phyloP scores from a whole-genome alignment of 371 early-diverging fungal species.

The Saksenaea oblongispora region DNA sequence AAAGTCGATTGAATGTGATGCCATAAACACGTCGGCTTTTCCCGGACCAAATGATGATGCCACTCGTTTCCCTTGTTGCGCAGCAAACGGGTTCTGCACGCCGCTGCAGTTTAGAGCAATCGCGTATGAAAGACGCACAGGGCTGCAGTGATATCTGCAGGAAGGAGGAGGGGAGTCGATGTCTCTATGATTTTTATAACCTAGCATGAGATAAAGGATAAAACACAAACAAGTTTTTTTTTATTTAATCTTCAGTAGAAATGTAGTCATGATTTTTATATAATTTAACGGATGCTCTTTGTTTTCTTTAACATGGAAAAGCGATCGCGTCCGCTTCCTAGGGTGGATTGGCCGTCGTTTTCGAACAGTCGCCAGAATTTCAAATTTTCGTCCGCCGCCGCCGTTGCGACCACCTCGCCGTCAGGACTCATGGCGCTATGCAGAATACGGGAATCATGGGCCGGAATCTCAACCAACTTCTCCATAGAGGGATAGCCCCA shows the following conservation, averaged over 20 bases:
- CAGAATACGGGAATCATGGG: conserved; percentile 90
- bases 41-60: no score
- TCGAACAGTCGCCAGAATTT: conserved; percentile 98
- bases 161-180: background rate
- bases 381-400: conserved; percentile 93
- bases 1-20: no score
- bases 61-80: no score
- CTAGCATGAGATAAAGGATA: background rate
- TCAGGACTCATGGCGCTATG: conserved; percentile 93
- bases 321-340: conserved; percentile 3
- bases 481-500: conserved; percentile 89
- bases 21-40: no score
- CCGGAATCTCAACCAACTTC: conserved; percentile 79
- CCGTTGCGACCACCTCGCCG: conserved; percentile 89
- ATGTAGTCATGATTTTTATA: background rate
- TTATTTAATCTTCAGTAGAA: background rate
- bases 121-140: no score
- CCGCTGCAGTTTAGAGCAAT: no score
- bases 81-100: no score
- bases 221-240: background rate
- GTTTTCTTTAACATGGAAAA: conserved; percentile 11
- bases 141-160: background rate
- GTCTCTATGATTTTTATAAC: background rate
- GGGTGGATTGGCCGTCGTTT: conserved; percentile 20
- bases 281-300: conserved; percentile 20